Percentiles rank a stretch among this genome's conserved stretches.
Conservation (phyloP, 2,329 filamentous ascomycete species). For the Pezicula carpinea region DNA sequence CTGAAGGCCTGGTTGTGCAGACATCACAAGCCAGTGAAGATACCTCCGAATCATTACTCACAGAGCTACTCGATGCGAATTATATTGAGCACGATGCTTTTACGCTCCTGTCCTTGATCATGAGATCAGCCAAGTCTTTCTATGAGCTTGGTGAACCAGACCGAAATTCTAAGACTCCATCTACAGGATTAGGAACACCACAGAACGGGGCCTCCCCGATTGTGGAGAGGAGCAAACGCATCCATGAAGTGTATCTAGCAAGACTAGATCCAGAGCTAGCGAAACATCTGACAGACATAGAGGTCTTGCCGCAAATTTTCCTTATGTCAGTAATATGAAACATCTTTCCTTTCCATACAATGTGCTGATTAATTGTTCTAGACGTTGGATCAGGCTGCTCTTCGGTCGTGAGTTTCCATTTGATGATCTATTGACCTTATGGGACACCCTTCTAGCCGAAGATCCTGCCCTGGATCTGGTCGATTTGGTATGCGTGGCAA, state of each 20-base stretch:
- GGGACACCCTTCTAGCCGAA: conserved; percentile 88
- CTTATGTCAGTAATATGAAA: conserved; percentile 62
- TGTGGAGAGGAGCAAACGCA: conserved; percentile 77
- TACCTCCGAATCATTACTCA: conserved; percentile 34
- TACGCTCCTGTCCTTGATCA: conserved; percentile 76
- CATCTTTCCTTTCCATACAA: not conserved
- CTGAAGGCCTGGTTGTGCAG: conserved; percentile 23
- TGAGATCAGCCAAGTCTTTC: conserved; percentile 82
- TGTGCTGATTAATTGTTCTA: conserved; percentile 11
- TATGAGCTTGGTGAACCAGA: conserved; percentile 58
- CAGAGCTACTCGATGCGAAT: conserved; percentile 62
- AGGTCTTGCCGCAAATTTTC: conserved; percentile 95
- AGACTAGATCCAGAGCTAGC: conserved; percentile 81
- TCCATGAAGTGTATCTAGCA: conserved; percentile 77
- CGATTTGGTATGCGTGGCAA: conserved; percentile 87
- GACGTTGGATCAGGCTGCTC: conserved; percentile 84
- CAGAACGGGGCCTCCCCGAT: conserved; percentile 59
- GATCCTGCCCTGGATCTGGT: conserved; percentile 76
- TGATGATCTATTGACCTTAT: conserved; percentile 75
- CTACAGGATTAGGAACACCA: conserved; percentile 9
- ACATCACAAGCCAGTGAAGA: conserved; percentile 18
- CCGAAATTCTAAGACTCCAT: conserved; percentile 32
- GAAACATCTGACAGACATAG: conserved; percentile 73
- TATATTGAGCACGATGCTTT: conserved; percentile 92
- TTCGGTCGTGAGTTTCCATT: conserved; percentile 94